Base-by-base conservation (phyloP, 441 rosid species). In the Adansonia madagascariensis region DNA sequence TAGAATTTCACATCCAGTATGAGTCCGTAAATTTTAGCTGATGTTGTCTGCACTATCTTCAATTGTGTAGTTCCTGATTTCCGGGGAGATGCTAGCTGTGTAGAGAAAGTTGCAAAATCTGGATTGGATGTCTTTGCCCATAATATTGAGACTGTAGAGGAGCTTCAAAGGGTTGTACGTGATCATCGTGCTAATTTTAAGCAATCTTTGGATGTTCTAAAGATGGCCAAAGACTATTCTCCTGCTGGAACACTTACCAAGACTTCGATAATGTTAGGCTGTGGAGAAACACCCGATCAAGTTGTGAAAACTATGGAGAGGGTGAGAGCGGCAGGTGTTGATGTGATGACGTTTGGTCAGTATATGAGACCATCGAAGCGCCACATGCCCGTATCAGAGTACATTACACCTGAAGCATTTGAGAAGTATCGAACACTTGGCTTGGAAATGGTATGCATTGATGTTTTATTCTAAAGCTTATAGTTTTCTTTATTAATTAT, bases 331-430 rank as follows among this genome's bases (percentile, higher is more conserved):
- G 97, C 98, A 10, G 97, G 97, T 76, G 93, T 94, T 73, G 98
- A 94, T 74, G 99, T 93, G 12, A 93, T 97, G 89, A 97, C 99
- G 4, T 93, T 97, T 71, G 98, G 99, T 27, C 99, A 97, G 62
- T 97, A 94, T 73, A 97, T 97, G 99, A 88, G 99, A 83, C 99
- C 98, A 0, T 94, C 99, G 22, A 96, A 94, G 85, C 97, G 97
- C 52, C 99, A 94, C 78, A 97, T 94, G 99, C 97, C 95, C 0
- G 98, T 93, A 14, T 91, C 97, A 79, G 99, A 94, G 80, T 96
- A 93, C 83, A 90, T 94, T 70, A 92, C 98, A 0, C 98, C 99
- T 10, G 92, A 91, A 76, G 98, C 99, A 69, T 94, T 94, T 78
- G 95, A 93, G 76, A 92, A 88, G 78, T 97, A 97, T 77, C 90